A percentile compares a stretch with the other conserved stretches of the same genome.
phyloP scores from a whole-genome alignment of 148 eudicot genomes.

The Rhododendron mucronatum region DNA sequence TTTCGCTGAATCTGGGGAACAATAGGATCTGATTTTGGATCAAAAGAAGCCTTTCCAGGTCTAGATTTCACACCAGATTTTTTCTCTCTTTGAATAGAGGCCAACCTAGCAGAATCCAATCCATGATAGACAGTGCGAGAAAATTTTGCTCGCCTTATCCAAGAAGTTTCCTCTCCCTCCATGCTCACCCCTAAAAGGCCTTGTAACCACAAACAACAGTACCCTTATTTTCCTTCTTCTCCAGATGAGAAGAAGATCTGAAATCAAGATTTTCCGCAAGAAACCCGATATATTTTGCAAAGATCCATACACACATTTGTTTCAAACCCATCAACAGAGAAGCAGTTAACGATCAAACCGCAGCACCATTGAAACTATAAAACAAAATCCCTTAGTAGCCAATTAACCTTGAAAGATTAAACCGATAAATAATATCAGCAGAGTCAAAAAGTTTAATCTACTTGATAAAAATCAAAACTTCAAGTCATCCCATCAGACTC shows the following conservation, averaged over 20 bases:
- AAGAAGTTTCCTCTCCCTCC: constrained; percentile 71
- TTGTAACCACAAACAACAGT: constrained; percentile 19
- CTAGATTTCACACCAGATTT: constrained; percentile 33
- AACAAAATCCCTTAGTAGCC: background rate
- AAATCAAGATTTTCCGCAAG: constrained; percentile 17
- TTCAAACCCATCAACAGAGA: constrained; percentile 34
- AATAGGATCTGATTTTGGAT: constrained; percentile 17
- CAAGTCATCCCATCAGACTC: background rate
- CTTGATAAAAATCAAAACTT: background rate
- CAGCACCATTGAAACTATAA: constrained; percentile 1
- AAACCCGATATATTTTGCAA: constrained; percentile 14
- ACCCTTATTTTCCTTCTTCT: constrained; percentile 9
- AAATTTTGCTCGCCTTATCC: constrained; percentile 76
- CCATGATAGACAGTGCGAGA: constrained; percentile 77
- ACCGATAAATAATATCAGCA: constrained; percentile 6
- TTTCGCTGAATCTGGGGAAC: constrained; percentile 30
- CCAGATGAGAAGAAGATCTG: constrained; percentile 12
- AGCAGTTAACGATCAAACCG: constrained; percentile 4
- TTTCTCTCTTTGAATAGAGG: constrained; percentile 31
- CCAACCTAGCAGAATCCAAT: constrained; percentile 48
- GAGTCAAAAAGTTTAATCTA: background rate
- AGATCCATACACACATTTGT: constrained; percentile 17
- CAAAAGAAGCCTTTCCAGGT: constrained; percentile 22
- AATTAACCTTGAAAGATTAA: background rate
- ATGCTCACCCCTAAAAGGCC: constrained; percentile 27